A percentile compares a stretch with the other conserved stretches of the same genome.
Evolutionary conservation across 2,329 filamentous ascomycete species (phyloP).

Genomic region (Reticulascus tulasneorum): DNA sequence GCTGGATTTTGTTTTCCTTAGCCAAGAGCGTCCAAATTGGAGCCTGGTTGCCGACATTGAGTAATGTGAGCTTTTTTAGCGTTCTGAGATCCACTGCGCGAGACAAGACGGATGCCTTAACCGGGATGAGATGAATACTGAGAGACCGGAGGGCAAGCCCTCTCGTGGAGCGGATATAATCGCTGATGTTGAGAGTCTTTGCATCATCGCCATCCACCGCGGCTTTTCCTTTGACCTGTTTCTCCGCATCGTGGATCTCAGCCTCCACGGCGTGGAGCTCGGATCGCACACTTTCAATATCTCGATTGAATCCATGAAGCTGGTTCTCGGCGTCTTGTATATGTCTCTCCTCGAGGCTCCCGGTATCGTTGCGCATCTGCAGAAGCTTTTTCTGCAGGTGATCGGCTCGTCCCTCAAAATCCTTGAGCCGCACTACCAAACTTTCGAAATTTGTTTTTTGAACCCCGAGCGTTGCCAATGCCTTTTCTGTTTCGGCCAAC

Average conservation of each 20-base stretch:
- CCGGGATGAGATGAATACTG: constrained; percentile 54
- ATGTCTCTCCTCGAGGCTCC: constrained; percentile 11
- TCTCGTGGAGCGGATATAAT: constrained; percentile 55
- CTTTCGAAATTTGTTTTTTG: constrained; percentile 30
- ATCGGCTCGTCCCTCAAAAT: constrained; percentile 25
- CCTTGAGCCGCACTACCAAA: constrained; percentile 26
- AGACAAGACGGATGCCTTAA: constrained; percentile 54
- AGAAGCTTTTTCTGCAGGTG: constrained; percentile 25
- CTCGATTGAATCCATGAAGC: constrained; percentile 23
- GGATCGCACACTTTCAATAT: constrained; percentile 27
- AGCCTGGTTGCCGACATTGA: constrained; percentile 60
- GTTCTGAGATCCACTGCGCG: constrained; percentile 53
- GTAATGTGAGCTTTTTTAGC: constrained; percentile 54
- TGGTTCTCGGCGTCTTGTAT: constrained; percentile 23
- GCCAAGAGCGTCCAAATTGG: constrained; percentile 55
- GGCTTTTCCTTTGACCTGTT: constrained; percentile 10
- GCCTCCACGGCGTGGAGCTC: constrained; percentile 31
- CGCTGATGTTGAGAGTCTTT: constrained; percentile 36
- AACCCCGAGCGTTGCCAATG: constrained; percentile 18
- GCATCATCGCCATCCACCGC: constrained; percentile 17
- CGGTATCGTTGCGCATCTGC: constrained; percentile 15
- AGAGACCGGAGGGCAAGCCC: constrained; percentile 54
- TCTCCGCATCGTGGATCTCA: constrained; percentile 31
- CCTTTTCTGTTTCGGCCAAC: too few relatives aligned
- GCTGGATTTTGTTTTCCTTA: constrained; percentile 47